A percentile compares a stretch with the other conserved stretches of the same genome.
Conservation (phyloP, 106 monocot species). For the Allium sativum region DNA sequence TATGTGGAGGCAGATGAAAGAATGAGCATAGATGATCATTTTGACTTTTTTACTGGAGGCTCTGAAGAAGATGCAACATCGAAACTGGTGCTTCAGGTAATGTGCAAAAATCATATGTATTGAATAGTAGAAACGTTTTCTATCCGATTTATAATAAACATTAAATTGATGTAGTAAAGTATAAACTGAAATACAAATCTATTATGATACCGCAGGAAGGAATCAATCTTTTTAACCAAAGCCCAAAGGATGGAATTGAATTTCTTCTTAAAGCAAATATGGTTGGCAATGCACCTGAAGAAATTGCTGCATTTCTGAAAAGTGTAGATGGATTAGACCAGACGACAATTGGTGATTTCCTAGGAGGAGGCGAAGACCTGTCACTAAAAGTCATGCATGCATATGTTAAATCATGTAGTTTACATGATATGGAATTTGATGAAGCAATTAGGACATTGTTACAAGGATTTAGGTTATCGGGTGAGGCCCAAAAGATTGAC, state of each 20-base stretch:
- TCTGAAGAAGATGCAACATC: too few species aligned
- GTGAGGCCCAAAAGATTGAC: constrained; percentile 98
- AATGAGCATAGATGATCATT: constrained; percentile 50
- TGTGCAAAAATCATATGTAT: neutral
- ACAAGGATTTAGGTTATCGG: constrained; percentile 88
- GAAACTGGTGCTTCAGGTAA: constrained; percentile 93
- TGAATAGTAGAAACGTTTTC: too few species aligned
- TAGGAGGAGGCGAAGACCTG: constrained; percentile 88
- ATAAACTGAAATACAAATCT: too few species aligned
- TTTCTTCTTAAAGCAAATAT: constrained; percentile 78
- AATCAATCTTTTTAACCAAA: constrained; percentile 87
- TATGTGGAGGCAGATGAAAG: constrained; percentile 45
- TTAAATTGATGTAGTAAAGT: neutral
- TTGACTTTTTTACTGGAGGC: constrained; percentile 43
- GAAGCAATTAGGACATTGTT: constrained; percentile 80
- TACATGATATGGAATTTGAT: constrained; percentile 92
- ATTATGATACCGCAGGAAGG: constrained; percentile 64
- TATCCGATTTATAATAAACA: too few species aligned
- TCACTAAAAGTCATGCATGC: constrained; percentile 94
- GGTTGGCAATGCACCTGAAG: constrained; percentile 79
- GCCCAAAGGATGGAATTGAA: constrained; percentile 88
- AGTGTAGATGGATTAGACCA: constrained; percentile 75
- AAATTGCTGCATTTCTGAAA: constrained; percentile 81
- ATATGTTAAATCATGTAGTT: constrained; percentile 96
- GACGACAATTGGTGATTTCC: constrained; percentile 81